Percentiles rank a stretch among this genome's conserved stretches.
phyloP scores from a whole-genome alignment of 2,329 filamentous ascomycete species.

The Hymenoscyphus linearis region DNA sequence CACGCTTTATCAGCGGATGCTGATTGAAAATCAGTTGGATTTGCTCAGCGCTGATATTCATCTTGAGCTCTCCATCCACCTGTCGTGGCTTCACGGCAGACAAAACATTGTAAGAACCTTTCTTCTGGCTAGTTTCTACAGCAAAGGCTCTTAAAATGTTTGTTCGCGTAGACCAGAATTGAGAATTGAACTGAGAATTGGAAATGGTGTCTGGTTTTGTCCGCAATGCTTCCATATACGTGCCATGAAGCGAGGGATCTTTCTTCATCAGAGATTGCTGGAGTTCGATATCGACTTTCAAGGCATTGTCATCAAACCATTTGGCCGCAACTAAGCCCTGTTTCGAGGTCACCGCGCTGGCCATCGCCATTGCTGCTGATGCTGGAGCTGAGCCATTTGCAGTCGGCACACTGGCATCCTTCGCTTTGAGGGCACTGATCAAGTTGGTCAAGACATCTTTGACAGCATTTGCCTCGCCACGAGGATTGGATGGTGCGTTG shows the following conservation, averaged over 20 bases:
- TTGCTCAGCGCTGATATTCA: conserved; percentile 87
- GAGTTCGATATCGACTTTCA: conserved; percentile 73
- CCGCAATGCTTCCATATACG: conserved; percentile 78
- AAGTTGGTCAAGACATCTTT: conserved; percentile 75
- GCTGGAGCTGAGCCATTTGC: conserved; percentile 36
- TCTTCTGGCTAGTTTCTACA: conserved; percentile 79
- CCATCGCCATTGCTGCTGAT: conserved; percentile 72
- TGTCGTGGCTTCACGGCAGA: conserved; percentile 80
- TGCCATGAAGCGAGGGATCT: conserved; percentile 68
- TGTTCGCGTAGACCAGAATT: conserved; percentile 91
- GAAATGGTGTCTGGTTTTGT: conserved; percentile 83
- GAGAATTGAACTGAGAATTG: conserved; percentile 74
- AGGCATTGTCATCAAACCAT: conserved; percentile 75
- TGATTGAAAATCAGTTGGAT: conserved; percentile 90
- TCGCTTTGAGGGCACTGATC: conserved; percentile 53
- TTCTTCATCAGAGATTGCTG: conserved; percentile 86
- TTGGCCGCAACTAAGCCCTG: conserved; percentile 43
- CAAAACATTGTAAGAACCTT: conserved; percentile 89
- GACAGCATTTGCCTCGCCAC: conserved; percentile 77
- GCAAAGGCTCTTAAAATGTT: conserved; percentile 85
- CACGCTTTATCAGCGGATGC: conserved; percentile 81
- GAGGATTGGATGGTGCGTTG: conserved; percentile 68
- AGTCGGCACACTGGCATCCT: conserved; percentile 31
- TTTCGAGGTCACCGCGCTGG: conserved; percentile 58
- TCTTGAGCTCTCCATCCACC: conserved; percentile 67